A percentile compares a stretch with the other conserved stretches of the same genome.
Evolutionary conservation across 106 monocot genomes (phyloP).

Genomic region (Allium cepa): DNA sequence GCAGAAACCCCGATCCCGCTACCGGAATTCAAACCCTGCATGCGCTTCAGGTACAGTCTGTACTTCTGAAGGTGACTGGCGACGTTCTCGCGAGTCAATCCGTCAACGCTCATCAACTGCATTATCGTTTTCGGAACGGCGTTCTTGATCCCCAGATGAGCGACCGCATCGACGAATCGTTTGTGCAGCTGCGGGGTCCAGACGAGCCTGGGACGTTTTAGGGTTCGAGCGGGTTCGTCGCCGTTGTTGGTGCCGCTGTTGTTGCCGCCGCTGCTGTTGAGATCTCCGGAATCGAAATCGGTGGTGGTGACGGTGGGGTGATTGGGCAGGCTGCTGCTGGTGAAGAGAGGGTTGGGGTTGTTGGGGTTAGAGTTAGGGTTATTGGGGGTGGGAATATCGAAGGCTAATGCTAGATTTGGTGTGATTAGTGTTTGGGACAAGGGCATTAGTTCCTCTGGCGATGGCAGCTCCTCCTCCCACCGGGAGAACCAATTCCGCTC

Average conservation of each 20-base stretch:
- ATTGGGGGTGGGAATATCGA: conserved; percentile 36
- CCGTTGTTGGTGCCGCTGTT: conserved; percentile 9
- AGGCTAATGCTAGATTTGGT: conserved; percentile 72
- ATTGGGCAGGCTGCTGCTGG: neutral
- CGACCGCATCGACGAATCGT: conserved; percentile 62
- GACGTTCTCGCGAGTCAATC: conserved; percentile 65
- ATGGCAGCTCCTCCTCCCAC: conserved; percentile 78
- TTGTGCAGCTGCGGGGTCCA: conserved; percentile 81
- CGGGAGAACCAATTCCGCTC: conserved; percentile 68
- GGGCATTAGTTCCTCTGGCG: conserved; percentile 74
- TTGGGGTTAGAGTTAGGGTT: neutral
- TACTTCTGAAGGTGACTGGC: conserved; percentile 77
- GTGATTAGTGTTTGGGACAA: conserved; percentile 80
- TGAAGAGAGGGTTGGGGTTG: neutral
- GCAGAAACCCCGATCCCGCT: conserved; percentile 11
- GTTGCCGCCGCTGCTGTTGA: conserved; percentile 1
- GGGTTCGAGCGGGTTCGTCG: conserved; percentile 46
- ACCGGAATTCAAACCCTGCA: conserved; percentile 18
- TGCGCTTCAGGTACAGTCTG: conserved; percentile 48
- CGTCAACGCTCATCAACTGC: conserved; percentile 75
- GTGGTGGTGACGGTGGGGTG: neutral
- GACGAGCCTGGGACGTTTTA: conserved; percentile 58
- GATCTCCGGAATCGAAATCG: conserved; percentile 24
- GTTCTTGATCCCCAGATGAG: conserved; percentile 62
- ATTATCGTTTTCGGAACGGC: conserved; percentile 69